phyloP scores from a whole-genome alignment of 2,329 filamentous ascomycete genomes.

The Geosmithia putterillii region DNA sequence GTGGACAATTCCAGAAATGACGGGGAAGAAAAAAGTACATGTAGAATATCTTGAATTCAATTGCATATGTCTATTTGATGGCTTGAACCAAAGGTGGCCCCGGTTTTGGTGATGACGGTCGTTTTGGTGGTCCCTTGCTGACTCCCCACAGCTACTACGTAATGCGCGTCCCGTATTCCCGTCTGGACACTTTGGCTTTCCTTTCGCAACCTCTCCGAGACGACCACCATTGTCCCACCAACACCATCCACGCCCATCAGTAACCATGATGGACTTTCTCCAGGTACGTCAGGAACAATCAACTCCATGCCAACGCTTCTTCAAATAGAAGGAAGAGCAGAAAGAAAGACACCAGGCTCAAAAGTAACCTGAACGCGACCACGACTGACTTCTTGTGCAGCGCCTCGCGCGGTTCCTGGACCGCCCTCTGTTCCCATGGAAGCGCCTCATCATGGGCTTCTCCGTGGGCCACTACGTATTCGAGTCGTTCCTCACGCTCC shows the following conservation, averaged over 20 bases:
- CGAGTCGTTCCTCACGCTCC: slow-evolving; percentile 77
- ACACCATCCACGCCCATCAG: slow-evolving; percentile 6
- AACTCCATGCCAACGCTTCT: background rate
- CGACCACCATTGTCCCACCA: slow-evolving; percentile 5
- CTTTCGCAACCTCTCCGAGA: background rate
- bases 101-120: background rate
- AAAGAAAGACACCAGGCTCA: slow-evolving; percentile 7
- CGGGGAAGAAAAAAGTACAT: too few relatives aligned
- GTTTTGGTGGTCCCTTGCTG: background rate
- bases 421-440: slow-evolving; percentile 91
- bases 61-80: too few relatives aligned
- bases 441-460: slow-evolving; percentile 89
- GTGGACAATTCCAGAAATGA: too few relatives aligned
- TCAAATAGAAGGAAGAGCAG: background rate
- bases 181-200: background rate
- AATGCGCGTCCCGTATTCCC: background rate
- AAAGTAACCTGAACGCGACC: slow-evolving; percentile 6
- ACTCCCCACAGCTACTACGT: background rate
- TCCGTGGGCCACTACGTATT: slow-evolving; percentile 83
- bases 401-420: slow-evolving; percentile 78
- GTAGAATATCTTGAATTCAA: too few relatives aligned
- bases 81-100: too few relatives aligned
- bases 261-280: slow-evolving; percentile 30
- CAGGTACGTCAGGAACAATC: slow-evolving; percentile 20
- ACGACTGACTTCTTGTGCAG: slow-evolving; percentile 19